Evolutionary conservation across 345 rosid genomes (phyloP).

Genomic region (Toxicodendron radicans): DNA sequence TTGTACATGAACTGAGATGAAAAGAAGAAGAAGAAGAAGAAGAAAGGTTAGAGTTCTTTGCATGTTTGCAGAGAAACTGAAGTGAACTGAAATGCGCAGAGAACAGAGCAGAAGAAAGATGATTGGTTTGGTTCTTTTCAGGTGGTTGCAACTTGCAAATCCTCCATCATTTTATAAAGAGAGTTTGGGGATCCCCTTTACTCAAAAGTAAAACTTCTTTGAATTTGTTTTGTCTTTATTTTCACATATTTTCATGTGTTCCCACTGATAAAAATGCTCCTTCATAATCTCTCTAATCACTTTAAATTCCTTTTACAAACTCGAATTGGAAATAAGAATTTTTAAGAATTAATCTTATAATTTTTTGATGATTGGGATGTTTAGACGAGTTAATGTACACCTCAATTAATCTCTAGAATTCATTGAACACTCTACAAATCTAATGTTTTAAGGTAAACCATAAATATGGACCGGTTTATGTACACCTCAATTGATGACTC

Average conservation of each 20-base stretch:
- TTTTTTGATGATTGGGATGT: no score
- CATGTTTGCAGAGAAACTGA: constrained; percentile 24
- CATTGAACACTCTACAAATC: no score
- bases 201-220: not conserved
- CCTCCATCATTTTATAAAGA: constrained; percentile 5
- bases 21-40: constrained; percentile 18
- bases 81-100: constrained; percentile 6
- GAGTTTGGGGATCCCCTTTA: not conserved
- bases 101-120: not conserved
- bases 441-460: no score
- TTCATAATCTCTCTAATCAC: no score
- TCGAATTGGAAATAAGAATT: no score
- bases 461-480: no score
- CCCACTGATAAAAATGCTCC: not conserved
- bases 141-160: not conserved
- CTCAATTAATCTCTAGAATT: no score
- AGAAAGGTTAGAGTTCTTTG: constrained; percentile 16
- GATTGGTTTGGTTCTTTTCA: constrained; percentile 7
- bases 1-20: constrained; percentile 8
- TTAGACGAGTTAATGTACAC: no score
- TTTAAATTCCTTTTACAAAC: no score
- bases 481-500: no score
- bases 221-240: constrained; percentile 4
- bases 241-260: not conserved
- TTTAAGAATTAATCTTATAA: no score